Evolutionary conservation across 768 basidiomycete species (phyloP), one percentile per base, ranked within the genome.

Genomic region (Leucocoprinus leucothites): DNA sequence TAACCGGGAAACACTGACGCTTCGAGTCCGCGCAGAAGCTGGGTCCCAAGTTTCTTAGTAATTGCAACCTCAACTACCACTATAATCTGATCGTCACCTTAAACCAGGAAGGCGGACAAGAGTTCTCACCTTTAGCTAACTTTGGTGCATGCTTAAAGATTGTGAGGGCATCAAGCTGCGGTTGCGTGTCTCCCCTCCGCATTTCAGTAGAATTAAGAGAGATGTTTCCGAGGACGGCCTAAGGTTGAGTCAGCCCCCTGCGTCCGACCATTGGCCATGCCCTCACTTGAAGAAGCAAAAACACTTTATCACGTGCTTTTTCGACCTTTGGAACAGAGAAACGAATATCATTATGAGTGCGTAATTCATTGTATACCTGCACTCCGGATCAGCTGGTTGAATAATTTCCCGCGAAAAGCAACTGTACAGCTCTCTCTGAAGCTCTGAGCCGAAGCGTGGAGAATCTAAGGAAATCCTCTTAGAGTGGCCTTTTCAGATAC

Each of bases 21-120:
- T 69, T 95, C 91, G 11, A 96, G 72, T 0, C 87, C 86, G 56
- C 87, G 66, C 63, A 88, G 87, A 22, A 88, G 70, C 53, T 87
- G 84, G 4, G 79, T 70, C 1, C 92, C 96, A 51, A 76, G 77
- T 59, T 78, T 74, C 59, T 82, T 84, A 28, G 79, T 74, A 31
- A 88, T 78, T 0, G 87, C 87, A 16, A 94, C 82, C 61, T 94
- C 91, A 4, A 90, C 82, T 28, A 91, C 73, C 22, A 87, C 94
- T 96, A 51, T 9, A 31, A 31, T 31, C 13, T 9, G 42, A 19
- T 22, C 13, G 19, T 16, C 4, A 34, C 8, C 11, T 34, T 28
- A 31, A 18, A 21, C 14, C 9, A 9, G 7, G 13, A 31, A 31
- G 3, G 6, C 16, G 47, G 9, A 9, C 3, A 1, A 21, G 1